Evolutionary conservation across 1,139 yeast genomes (phyloP).

Genomic region (Yamadazyma blattariae): DNA sequence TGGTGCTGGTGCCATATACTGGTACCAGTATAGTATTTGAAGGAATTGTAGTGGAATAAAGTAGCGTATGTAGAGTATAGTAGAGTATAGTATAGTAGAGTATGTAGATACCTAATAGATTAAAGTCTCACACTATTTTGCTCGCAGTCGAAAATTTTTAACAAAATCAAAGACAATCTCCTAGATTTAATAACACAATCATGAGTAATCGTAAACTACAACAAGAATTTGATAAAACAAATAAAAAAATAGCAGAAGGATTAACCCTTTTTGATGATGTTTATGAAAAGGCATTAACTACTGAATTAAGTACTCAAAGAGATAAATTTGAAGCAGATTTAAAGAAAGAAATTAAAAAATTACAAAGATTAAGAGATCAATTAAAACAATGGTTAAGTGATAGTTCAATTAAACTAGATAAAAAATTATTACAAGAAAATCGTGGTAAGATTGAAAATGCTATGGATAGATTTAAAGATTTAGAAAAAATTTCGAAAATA

Average conservation of each 20-base stretch:
- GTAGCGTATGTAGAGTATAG: too few relatives aligned
- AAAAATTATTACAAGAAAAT: slow-evolving; percentile 68
- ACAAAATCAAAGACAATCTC: neutral
- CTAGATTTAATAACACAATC: too few relatives aligned
- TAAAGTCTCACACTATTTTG: too few relatives aligned
- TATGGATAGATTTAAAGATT: slow-evolving; percentile 95
- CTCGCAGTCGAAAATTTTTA: slow-evolving; percentile 1
- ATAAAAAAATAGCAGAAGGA: slow-evolving; percentile 95
- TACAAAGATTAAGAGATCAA: slow-evolving; percentile 93
- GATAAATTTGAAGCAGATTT: slow-evolving; percentile 92
- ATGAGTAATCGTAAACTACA: slow-evolving; percentile 51
- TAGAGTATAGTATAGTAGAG: too few relatives aligned
- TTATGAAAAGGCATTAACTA: slow-evolving; percentile 78
- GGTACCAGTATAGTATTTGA: too few relatives aligned
- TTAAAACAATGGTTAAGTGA: slow-evolving; percentile 94
- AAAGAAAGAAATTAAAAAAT: slow-evolving; percentile 92
- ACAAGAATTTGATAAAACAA: slow-evolving; percentile 90
- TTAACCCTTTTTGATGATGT: slow-evolving; percentile 80
- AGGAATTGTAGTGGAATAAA: too few relatives aligned
- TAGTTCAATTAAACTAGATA: slow-evolving; percentile 88
- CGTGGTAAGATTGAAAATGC: slow-evolving; percentile 84
- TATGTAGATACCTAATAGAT: too few relatives aligned
- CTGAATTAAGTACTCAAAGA: slow-evolving; percentile 86
- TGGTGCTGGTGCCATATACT: too few relatives aligned
- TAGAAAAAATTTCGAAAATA: slow-evolving; percentile 91